These are phyloP conservation scores for Diaporthe aspalathi DNA, from an alignment of 2,329 filamentous ascomycete genomes.

Conservation along the genomic window DNA sequence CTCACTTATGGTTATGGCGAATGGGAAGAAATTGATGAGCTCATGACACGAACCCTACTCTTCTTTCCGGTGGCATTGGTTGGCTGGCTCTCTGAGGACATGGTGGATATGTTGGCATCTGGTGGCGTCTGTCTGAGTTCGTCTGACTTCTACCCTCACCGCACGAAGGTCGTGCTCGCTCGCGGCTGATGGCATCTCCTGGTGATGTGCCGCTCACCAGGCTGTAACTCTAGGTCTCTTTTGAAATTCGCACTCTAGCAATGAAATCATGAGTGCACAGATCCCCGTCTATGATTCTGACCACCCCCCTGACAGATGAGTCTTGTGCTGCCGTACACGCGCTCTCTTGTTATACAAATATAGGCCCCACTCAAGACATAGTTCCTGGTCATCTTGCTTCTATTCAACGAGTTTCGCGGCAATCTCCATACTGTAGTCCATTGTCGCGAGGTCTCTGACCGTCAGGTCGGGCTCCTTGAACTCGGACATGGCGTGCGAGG, in stretches of 20 bases:
- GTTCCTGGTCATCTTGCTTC: not conserved
- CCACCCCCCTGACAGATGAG: not conserved
- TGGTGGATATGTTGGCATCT: constrained; percentile 33
- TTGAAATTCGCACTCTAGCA: constrained; percentile 15
- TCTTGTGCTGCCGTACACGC: not conserved
- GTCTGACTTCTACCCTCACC: constrained; percentile 38
- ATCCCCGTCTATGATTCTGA: not conserved
- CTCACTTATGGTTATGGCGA: constrained; percentile 31
- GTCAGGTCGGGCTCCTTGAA: constrained; percentile 38
- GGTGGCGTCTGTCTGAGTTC: constrained; percentile 36
- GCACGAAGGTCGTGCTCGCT: constrained; percentile 39
- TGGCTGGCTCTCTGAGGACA: constrained; percentile 26
- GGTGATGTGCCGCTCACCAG: constrained; percentile 31
- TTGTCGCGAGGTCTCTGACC: constrained; percentile 27
- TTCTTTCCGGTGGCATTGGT: constrained; percentile 19
- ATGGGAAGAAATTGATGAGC: constrained; percentile 24
- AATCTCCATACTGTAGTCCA: constrained; percentile 40
- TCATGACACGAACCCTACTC: constrained; percentile 25
- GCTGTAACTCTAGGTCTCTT: constrained; percentile 34
- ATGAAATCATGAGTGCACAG: constrained; percentile 14
- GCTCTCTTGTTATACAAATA: not conserved
- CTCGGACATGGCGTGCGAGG: constrained; percentile 44
- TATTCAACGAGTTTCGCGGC: constrained; percentile 23
- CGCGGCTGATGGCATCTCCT: constrained; percentile 32
- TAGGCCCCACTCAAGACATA: not conserved